Evolutionary conservation across 192 early-diverging fungal species (phyloP), one percentile per base, ranked within the genome.

Genomic region (Kickxella alabastrina): DNA sequence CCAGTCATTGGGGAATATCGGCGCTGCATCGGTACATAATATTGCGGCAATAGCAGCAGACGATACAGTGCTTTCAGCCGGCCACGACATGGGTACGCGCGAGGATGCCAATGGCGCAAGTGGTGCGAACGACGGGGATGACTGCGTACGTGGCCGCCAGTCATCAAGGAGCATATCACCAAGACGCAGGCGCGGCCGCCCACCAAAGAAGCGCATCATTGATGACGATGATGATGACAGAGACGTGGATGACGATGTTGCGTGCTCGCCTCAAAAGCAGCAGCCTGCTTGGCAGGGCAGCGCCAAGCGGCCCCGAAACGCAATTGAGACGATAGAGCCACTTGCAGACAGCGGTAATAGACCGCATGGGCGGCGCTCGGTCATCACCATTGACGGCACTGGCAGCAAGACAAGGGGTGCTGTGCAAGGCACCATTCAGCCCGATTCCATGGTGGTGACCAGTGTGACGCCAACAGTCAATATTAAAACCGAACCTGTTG

Each of bases 211-310:
- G 45, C 59, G 59, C 19, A n/a, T 50, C 10, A 45, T 55, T 28
- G 44, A 57, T 24, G 59, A 61, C 27, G 50, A 60, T 9, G 57
- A 69, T 18, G 53, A 69, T 10, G 27, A 49, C n/a, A 46, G 25
- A 12, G 15, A 25, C 40, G 12, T 28, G 10, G 29, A 31, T 13
- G 31, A 43, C 19, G 41, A 19, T 1, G 13, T 35, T 12, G 28
- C 18, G 5, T 29, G 17, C 24, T 14, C 14, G 4, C 55, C 22
- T 3, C 26, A 34, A 4, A 28, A 25, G 14, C 26, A 24, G 18
- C 32, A 37, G 12, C 39, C 29, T 22, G n/a, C n/a, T n/a, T 44
- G 34, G 13, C 46, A 29, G 2, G 36, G 28, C 24, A 19, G 6
- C 28, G 22, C 51, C 29, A 62, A 62, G 40, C 51, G 52, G 13